Conservation (phyloP, 208 protist genomes). For the Naegleria gruberi region DNA sequence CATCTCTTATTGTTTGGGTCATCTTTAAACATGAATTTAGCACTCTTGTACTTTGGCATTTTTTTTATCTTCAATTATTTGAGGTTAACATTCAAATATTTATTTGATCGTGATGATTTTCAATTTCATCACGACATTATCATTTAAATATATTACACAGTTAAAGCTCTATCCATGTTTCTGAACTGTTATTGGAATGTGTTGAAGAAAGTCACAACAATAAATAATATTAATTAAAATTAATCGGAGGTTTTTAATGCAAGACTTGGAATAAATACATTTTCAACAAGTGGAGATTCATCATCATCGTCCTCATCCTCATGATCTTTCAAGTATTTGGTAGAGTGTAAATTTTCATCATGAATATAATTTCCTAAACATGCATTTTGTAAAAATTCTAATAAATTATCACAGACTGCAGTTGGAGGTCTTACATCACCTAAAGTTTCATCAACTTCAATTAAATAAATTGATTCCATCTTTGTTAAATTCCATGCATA, state of each 20-base stretch:
- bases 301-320: neutral
- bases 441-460: neutral
- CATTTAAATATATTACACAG: too few relatives aligned
- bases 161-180: too few relatives aligned
- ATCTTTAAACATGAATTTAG: neutral
- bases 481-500: neutral
- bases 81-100: too few relatives aligned
- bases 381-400: neutral
- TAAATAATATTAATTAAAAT: too few relatives aligned
- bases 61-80: neutral
- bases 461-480: neutral
- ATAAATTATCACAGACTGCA: neutral
- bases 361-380: neutral
- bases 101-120: too few relatives aligned
- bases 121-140: too few relatives aligned
- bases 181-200: too few relatives aligned
- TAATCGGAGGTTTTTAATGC: neutral
- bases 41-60: neutral
- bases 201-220: too few relatives aligned
- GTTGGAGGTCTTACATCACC: neutral
- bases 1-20: slow-evolving; percentile 72
- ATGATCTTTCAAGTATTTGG: neutral
- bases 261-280: neutral
- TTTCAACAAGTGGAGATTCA: neutral
- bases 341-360: neutral